Percentiles rank a stretch among this genome's conserved stretches.
These are phyloP conservation scores for Magnusiomyces paraingens DNA, from an alignment of 1,139 yeast species.

Conservation along the genomic window DNA sequence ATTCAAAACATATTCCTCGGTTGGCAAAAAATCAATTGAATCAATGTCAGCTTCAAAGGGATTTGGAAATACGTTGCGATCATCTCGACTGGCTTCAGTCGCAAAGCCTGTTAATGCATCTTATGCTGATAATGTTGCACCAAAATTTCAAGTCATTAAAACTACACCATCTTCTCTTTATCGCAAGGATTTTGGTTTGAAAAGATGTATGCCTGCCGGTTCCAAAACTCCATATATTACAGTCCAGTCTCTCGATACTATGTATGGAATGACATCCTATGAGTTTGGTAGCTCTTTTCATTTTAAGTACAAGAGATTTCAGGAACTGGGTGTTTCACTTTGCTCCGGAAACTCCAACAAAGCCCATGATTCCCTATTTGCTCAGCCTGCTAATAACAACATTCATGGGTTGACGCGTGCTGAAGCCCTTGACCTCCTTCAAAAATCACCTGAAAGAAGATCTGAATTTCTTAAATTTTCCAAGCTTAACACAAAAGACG, in stretches of 20 bases:
- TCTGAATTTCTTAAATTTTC: constrained; percentile 8
- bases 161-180: constrained; percentile 49
- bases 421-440: constrained; percentile 8
- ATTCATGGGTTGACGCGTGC: constrained; percentile 8
- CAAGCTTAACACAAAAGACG: constrained; percentile 4
- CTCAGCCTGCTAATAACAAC: not conserved
- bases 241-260: constrained; percentile 46
- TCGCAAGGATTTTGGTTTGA: constrained; percentile 61
- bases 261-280: constrained; percentile 47
- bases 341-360: constrained; percentile 22
- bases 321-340: constrained; percentile 44
- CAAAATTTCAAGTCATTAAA: constrained; percentile 53
- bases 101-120: constrained; percentile 20
- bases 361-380: not conserved
- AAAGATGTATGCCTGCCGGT: constrained; percentile 49
- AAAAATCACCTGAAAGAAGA: constrained; percentile 3
- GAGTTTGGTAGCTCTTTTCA: constrained; percentile 44
- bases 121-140: constrained; percentile 28
- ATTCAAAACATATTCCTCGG: no score
- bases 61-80: constrained; percentile 24
- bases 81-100: constrained; percentile 27
- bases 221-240: constrained; percentile 44
- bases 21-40: no score
- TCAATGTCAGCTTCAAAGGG: constrained; percentile 2
- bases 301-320: constrained; percentile 46